Evolutionary conservation across 768 basidiomycete species (phyloP).

Genomic region (Phylloporus rhodoxanthus): DNA sequence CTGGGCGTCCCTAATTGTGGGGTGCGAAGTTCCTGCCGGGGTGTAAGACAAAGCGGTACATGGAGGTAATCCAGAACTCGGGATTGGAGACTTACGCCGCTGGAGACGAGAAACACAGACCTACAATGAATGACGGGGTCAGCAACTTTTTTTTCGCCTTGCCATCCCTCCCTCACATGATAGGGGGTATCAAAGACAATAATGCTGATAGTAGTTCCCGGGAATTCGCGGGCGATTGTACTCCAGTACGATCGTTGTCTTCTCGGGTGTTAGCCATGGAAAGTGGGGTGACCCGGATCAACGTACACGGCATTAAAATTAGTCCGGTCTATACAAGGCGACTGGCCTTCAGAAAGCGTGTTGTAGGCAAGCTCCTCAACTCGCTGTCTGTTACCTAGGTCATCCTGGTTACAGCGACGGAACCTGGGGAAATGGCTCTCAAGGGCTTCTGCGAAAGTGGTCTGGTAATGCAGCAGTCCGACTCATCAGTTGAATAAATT

Average conservation of each 20-base stretch:
- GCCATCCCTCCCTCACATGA: constrained; percentile 43
- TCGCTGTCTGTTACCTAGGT: constrained; percentile 59
- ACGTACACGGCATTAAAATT: constrained; percentile 66
- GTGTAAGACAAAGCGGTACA: constrained; percentile 8
- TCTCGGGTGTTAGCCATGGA: constrained; percentile 5
- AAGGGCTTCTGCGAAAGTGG: constrained; percentile 71
- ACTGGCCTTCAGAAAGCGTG: constrained; percentile 51
- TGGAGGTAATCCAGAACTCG: constrained; percentile 1
- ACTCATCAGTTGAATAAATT: constrained; percentile 2
- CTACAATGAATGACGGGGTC: constrained; percentile 32
- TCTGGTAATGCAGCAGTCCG: constrained; percentile 18
- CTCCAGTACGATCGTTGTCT: constrained; percentile 76
- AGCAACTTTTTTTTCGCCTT: constrained; percentile 8
- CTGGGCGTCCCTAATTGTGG: constrained; percentile 63
- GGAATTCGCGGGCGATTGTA: constrained; percentile 61
- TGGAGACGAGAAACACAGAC: constrained; percentile 56
- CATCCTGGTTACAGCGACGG: constrained; percentile 74
- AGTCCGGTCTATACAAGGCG: constrained; percentile 76
- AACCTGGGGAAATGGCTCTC: constrained; percentile 55
- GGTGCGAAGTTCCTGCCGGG: constrained; percentile 58
- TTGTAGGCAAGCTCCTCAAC: constrained; percentile 57
- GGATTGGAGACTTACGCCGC: constrained; percentile 43
- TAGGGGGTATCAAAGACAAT: constrained; percentile 76
- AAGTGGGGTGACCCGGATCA: neutral
- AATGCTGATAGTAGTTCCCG: constrained; percentile 60